These are phyloP conservation scores for Mariannaea elegans DNA, from an alignment of 2,329 filamentous ascomycete genomes.

Conservation along the genomic window DNA sequence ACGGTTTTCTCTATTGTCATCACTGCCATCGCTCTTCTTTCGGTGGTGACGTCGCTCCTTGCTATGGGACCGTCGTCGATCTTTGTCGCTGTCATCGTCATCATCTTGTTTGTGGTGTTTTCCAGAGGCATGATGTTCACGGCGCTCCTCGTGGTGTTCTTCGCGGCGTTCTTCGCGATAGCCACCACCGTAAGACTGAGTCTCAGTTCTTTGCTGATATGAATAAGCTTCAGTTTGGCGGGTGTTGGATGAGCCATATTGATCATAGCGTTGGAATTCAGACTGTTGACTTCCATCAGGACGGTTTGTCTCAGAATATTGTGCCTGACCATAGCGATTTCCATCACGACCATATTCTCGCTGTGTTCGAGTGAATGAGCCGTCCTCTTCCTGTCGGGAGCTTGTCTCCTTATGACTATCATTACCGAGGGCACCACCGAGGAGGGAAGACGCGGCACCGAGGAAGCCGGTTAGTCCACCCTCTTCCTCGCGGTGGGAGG, in stretches of 20 bases:
- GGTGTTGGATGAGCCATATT: constrained; percentile 55
- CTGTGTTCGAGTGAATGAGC: constrained; percentile 68
- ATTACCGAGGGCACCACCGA: constrained; percentile 68
- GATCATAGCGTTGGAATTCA: constrained; percentile 70
- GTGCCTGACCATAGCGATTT: constrained; percentile 67
- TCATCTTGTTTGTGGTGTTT: background rate
- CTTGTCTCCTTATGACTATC: constrained; percentile 64
- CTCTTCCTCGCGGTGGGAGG: constrained; percentile 55
- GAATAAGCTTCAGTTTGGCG: constrained; percentile 58
- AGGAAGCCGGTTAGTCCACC: constrained; percentile 76
- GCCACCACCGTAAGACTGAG: constrained; percentile 61
- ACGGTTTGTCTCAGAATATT: constrained; percentile 67
- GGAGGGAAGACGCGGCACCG: constrained; percentile 72
- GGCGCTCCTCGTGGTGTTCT: constrained; percentile 22
- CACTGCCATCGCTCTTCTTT: constrained; percentile 18
- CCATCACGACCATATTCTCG: constrained; percentile 69
- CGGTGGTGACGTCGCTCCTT: constrained; percentile 14
- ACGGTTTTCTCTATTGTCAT: constrained; percentile 7
- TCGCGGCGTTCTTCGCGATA: constrained; percentile 66
- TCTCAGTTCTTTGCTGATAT: constrained; percentile 67
- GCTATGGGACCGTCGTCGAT: constrained; percentile 8
- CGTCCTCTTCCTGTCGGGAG: constrained; percentile 64
- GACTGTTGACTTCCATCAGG: constrained; percentile 64
- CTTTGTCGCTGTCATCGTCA: constrained; percentile 2
- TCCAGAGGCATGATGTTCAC: constrained; percentile 4